Conservation (phyloP, 768 basidiomycete genomes). For the Suillus paluster region DNA sequence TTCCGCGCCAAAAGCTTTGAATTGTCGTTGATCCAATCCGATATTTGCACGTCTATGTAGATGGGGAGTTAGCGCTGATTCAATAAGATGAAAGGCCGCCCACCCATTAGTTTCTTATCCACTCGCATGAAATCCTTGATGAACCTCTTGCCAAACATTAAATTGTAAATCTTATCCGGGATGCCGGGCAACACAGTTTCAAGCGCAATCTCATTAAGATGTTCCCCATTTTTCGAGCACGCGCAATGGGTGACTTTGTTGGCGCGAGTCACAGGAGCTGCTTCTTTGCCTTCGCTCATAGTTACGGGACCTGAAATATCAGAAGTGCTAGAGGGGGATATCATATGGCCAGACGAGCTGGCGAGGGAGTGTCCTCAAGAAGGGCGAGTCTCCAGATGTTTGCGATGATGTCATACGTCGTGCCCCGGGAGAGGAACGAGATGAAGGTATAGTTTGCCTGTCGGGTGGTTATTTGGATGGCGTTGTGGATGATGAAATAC, state of each 20-base stretch:
- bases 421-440: conserved; percentile 94
- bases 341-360: conserved; percentile 23
- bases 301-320: conserved; percentile 14
- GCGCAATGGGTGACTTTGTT: conserved; percentile 72
- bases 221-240: conserved; percentile 72
- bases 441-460: conserved; percentile 91
- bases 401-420: conserved; percentile 92
- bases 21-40: conserved; percentile 79
- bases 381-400: conserved; percentile 95
- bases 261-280: conserved; percentile 11
- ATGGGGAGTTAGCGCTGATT: background rate
- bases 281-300: conserved; percentile 8
- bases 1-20: conserved; percentile 80
- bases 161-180: conserved; percentile 93
- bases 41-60: conserved; percentile 95
- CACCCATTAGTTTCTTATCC: conserved; percentile 89
- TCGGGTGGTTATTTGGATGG: conserved; percentile 85
- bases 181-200: conserved; percentile 84
- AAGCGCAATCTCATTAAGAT: conserved; percentile 75
- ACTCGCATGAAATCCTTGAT: conserved; percentile 91
- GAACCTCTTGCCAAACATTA: conserved; percentile 96
- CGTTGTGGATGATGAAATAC: conserved; percentile 96
- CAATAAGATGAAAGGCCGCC: conserved; percentile 29
- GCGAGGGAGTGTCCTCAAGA: conserved; percentile 60
- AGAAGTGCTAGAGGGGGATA: conserved; percentile 22